A percentile compares a stretch with the other conserved stretches of the same genome.
Evolutionary conservation across 805 yeast species (phyloP).

Genomic region (Spathaspora gorwiae): DNA sequence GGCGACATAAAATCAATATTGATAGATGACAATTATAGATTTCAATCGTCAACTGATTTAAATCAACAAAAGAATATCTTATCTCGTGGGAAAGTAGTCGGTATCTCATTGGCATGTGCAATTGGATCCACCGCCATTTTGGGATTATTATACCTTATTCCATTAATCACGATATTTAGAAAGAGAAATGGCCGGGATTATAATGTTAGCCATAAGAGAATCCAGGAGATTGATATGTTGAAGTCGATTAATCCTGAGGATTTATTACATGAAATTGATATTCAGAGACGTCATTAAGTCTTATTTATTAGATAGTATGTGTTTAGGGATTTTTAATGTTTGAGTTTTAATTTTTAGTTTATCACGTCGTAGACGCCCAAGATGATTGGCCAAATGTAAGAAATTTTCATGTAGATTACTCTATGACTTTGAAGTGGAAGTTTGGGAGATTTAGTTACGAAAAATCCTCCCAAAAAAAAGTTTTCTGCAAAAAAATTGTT

Average conservation of each 20-base stretch:
- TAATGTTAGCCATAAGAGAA: constrained; percentile 21
- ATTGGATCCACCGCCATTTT: constrained; percentile 38
- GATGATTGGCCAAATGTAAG: too few relatives aligned
- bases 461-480: too few relatives aligned
- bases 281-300: constrained; percentile 27
- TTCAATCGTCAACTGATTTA: constrained; percentile 33
- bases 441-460: too few relatives aligned
- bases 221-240: constrained; percentile 42
- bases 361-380: too few relatives aligned
- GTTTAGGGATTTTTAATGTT: too few relatives aligned
- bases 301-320: not conserved
- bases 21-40: constrained; percentile 29
- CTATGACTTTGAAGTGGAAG: too few relatives aligned
- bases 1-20: constrained; percentile 31
- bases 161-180: constrained; percentile 32
- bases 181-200: constrained; percentile 17
- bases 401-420: too few relatives aligned
- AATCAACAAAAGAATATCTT: constrained; percentile 14
- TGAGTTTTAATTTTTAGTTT: too few relatives aligned
- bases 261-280: constrained; percentile 41
- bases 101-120: constrained; percentile 43
- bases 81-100: constrained; percentile 40
- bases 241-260: constrained; percentile 41
- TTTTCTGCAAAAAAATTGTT: too few relatives aligned
- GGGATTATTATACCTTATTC: constrained; percentile 39